Evolutionary conservation across 805 yeast genomes (phyloP), one percentile per base, ranked within the genome.

Genomic region (Starmerella floricola): DNA sequence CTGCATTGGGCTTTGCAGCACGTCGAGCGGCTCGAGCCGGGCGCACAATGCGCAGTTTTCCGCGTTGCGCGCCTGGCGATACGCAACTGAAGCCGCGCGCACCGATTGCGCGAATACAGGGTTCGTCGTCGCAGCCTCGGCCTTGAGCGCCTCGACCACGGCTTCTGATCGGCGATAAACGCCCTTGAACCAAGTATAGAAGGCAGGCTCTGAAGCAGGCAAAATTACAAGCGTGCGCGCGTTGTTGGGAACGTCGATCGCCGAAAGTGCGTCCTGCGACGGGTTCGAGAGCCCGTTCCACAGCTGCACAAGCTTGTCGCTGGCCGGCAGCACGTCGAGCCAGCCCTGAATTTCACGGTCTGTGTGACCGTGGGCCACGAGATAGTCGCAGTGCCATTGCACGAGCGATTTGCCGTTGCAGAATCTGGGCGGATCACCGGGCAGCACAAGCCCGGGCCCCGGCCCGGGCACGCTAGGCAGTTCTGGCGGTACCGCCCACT

Each of bases 1-100:
- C 2, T 34, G 34, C 12, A 6, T n/a, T 3, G 16, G 13, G 12
- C 36, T 36, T 4, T 6, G 6, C 8, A 41, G 40, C 8, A 21
- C 24, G n/a, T 41, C 44, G 19, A 41, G 15, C 26, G 44, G 40
- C 11, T 31, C 36, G 6, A 41, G 31, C 28, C 28, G 29, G 8
- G 16, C 10, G 17, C 32, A 35, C 12, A 31, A 6, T 13, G 24
- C 19, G n/a, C 18, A 13, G 12, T 23, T n/a, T 3, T 30, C 32
- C 5, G 28, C 3, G 15, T 41, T 28, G 8, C 8, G 3, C 19
- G 15, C n/a, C 8, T 17, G 21, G 6, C 40, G 26, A 17, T 23
- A 31, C 3, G 32, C 23, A 6, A 41, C 44, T 3, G 29, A 17
- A 4, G 36, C 35, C 1, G 44, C 44, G 3, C 26, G 6, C 8